Percentiles rank a stretch among this genome's conserved stretches.
Conservation (phyloP, 495 filamentous ascomycete genomes). For the Talaromyces stipitatus region DNA sequence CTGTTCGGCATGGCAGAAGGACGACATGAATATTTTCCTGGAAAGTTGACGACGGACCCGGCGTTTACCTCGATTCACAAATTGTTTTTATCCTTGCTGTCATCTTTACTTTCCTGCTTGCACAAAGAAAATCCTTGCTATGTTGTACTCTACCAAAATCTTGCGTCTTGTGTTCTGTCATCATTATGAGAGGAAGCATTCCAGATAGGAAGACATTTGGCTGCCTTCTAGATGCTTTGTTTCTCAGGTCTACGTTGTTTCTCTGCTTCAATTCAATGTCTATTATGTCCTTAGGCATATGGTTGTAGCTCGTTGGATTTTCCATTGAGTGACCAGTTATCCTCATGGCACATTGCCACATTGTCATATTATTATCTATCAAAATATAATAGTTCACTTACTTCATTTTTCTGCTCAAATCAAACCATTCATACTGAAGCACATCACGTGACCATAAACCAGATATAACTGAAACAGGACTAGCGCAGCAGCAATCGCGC, state of each 20-base stretch:
- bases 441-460: not conserved
- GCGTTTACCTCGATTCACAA: not conserved
- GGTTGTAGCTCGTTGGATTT: not conserved
- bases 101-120: not conserved
- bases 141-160: slow-evolving; percentile 2
- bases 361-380: not conserved
- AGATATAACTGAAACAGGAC: not conserved
- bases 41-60: not conserved
- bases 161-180: not conserved
- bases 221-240: not conserved
- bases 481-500: not conserved
- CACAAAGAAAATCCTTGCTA: not conserved
- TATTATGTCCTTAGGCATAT: not conserved
- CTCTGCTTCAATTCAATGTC: not conserved
- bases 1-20: not conserved
- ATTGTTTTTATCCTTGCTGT: not conserved
- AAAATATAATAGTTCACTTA: not conserved
- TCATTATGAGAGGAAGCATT: not conserved
- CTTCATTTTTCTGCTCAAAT: not conserved
- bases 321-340: not conserved
- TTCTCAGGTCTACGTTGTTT: not conserved
- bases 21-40: not conserved
- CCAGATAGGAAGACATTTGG: not conserved
- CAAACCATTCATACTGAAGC: not conserved
- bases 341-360: not conserved